Base-by-base conservation (phyloP, 2,329 filamentous ascomycete genomes). In the Penicillium aurantiogriseum region DNA sequence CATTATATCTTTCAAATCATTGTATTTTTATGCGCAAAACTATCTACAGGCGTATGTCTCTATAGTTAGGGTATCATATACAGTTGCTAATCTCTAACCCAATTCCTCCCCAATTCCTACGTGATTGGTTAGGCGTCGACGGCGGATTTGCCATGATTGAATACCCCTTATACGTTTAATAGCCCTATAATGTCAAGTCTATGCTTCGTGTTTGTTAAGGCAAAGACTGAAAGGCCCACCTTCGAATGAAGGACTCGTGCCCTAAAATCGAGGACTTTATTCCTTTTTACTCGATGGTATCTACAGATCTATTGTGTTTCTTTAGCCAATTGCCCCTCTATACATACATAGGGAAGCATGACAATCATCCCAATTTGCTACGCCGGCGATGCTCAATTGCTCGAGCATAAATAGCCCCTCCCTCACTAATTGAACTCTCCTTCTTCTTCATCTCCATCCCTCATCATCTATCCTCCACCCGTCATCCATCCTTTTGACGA, bases 21-120 rank as follows among this genome's bases (percentile, higher is more conserved):
- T 38, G 4, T 4, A 17, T 0, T 9, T 8, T 38, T 38, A n/a
- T 38, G n/a, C 1, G 2, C 3, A 38, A n/a, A n/a, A 2, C 4
- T 19, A n/a, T 10, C 23, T 43, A 17, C 1, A 17, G 4, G 2
- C 1, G 15, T 10, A 43, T 11, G 3, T 27, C 40, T 43, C 23
- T n/a, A 27, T 3, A n/a, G 23, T 5, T n/a, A 27, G 23, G 15
- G 23, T 27, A n/a, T 27, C 23, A n/a, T n/a, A 6, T 15, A 27
- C 4, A 27, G 15, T 27, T 10, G 7, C 15, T n/a, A 21, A 11
- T 43, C 15, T 43, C 23, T 27, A 27, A 10, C 15, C 8, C 15
- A n/a, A 43, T n/a, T 10, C 1, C 39, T 10, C 40, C 23, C 2
- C 15, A n/a, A n/a, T 27, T 27, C 1, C 15, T 43, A 11, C 1